Evolutionary conservation across 2,329 filamentous ascomycete genomes (phyloP).

Genomic region (Dothideomycetes sp.): DNA sequence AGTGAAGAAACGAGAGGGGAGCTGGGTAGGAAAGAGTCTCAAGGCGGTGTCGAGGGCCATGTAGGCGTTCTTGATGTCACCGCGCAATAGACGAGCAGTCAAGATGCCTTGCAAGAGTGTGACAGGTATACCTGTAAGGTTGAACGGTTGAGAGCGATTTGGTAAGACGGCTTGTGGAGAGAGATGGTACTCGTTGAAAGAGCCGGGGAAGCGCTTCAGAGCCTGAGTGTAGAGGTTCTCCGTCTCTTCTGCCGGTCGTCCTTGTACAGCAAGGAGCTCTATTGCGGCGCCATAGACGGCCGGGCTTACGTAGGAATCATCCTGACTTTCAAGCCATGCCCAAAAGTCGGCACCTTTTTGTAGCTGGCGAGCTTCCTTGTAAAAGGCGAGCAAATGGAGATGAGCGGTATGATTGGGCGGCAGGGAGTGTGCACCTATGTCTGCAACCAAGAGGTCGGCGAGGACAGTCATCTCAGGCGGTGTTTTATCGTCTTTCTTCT

Average conservation of each 20-base stretch:
- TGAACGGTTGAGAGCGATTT: conserved; percentile 25
- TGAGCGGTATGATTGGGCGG: conserved; percentile 27
- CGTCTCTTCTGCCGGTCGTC: conserved; percentile 27
- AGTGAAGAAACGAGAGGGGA: conserved; percentile 32
- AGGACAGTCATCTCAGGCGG: conserved; percentile 15
- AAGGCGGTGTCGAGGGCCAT: conserved; percentile 38
- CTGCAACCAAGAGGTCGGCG: conserved; percentile 26
- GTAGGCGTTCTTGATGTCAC: conserved; percentile 38
- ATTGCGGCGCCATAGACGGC: conserved; percentile 38
- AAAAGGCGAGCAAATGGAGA: conserved; percentile 36
- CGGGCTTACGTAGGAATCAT: conserved; percentile 27
- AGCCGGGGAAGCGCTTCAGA: conserved; percentile 35
- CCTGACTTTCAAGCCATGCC: conserved; percentile 34
- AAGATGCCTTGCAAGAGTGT: conserved; percentile 37
- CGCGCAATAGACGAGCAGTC: conserved; percentile 32
- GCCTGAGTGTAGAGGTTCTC: conserved; percentile 35
- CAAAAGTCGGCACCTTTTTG: conserved; percentile 31
- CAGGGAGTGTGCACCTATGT: conserved; percentile 25
- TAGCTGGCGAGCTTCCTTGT: conserved; percentile 33
- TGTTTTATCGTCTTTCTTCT: conserved; percentile 5
- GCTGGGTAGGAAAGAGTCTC: conserved; percentile 32
- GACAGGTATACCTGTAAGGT: conserved; percentile 27
- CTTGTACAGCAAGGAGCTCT: conserved; percentile 34
- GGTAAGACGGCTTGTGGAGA: conserved; percentile 35
- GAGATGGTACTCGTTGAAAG: conserved; percentile 36